Evolutionary conservation across 176 grass and related monocot genomes (phyloP).

Genomic region (Eleusine coracana): DNA sequence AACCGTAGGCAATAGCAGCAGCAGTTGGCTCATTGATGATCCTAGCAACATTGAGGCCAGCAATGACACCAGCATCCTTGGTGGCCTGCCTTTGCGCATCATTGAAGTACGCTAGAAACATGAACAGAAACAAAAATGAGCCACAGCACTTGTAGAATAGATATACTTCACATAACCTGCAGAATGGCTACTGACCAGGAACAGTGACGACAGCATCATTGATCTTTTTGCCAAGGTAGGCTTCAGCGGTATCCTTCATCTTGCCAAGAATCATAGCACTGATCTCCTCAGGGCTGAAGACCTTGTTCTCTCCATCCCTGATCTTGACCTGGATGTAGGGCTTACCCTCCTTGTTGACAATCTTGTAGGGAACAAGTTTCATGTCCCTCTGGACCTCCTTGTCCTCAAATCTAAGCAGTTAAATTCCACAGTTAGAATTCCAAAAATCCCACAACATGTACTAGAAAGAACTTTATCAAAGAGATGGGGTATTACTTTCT

Average conservation of each 20-base stretch:
- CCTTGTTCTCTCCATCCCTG: conserved; percentile 68
- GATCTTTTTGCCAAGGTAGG: conserved; percentile 82
- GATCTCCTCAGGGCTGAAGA: conserved; percentile 80
- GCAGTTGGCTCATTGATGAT: conserved; percentile 81
- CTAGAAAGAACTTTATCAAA: background rate
- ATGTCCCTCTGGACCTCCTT: conserved; percentile 86
- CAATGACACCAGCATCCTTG: conserved; percentile 70
- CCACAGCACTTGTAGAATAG: background rate
- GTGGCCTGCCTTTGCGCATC: conserved; percentile 79
- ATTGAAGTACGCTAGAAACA: conserved; percentile 69
- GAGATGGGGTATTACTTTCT: conserved; percentile 47
- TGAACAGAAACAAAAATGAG: conserved; percentile 20
- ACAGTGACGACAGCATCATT: conserved; percentile 71
- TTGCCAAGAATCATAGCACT: conserved; percentile 73
- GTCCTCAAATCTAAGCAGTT: conserved; percentile 57
- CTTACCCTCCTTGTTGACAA: conserved; percentile 67
- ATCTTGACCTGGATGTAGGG: conserved; percentile 78
- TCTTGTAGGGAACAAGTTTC: conserved; percentile 82
- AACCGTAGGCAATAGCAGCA: conserved; percentile 80
- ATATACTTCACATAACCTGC: background rate
- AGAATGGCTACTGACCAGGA: conserved; percentile 50
- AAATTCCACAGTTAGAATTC: background rate
- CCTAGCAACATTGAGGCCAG: conserved; percentile 71
- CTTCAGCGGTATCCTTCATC: conserved; percentile 79
- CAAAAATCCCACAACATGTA: background rate